Percentiles rank a stretch among this genome's conserved stretches.
phyloP scores from a whole-genome alignment of 106 monocot species.

The Phalaenopsis aphrodite region DNA sequence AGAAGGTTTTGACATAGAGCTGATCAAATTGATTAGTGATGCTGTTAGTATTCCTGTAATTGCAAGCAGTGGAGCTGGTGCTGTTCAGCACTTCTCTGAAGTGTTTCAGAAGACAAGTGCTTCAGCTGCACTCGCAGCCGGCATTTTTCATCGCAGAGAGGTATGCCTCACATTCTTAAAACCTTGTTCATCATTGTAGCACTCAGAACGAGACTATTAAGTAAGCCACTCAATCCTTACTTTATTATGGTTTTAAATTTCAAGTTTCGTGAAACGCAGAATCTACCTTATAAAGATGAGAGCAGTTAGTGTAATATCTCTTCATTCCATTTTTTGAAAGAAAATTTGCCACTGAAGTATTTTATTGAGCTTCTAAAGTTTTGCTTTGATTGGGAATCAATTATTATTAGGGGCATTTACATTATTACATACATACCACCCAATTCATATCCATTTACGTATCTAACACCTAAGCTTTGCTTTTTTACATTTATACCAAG shows the following conservation, averaged over 20 bases:
- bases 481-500: too few relatives aligned
- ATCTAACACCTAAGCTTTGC: too few relatives aligned
- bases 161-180: slow-evolving; percentile 16
- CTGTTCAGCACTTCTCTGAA: slow-evolving; percentile 75
- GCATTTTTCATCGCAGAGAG: slow-evolving; percentile 98
- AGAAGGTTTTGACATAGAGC: slow-evolving; percentile 79
- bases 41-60: slow-evolving; percentile 91
- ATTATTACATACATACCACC: too few relatives aligned
- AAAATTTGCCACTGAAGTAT: too few relatives aligned
- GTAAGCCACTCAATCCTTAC: background rate
- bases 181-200: too few relatives aligned
- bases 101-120: slow-evolving; percentile 89
- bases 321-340: background rate
- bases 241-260: slow-evolving; percentile 1
- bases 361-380: too few relatives aligned
- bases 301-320: background rate
- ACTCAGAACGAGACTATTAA: background rate
- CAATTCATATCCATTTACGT: too few relatives aligned
- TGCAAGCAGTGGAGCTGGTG: slow-evolving; percentile 95
- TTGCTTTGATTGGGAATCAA: too few relatives aligned
- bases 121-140: slow-evolving; percentile 96
- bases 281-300: background rate
- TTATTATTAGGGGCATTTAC: too few relatives aligned
- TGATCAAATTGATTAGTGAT: slow-evolving; percentile 77
- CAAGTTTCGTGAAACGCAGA: background rate